phyloP scores from a whole-genome alignment of 495 filamentous ascomycete genomes.

The Lasiosphaeria ovina region DNA sequence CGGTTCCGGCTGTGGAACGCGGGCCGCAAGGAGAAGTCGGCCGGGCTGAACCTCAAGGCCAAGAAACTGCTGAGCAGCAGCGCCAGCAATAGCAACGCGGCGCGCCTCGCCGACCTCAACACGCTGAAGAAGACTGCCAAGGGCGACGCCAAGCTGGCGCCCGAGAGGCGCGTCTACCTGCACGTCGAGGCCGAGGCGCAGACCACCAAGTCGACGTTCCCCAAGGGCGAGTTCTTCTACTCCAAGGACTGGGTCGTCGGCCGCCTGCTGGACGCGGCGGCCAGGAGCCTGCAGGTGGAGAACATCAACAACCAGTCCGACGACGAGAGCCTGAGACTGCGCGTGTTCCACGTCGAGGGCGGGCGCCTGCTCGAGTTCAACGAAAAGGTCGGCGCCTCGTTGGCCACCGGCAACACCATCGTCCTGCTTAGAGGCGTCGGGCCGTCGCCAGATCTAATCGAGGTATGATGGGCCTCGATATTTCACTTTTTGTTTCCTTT shows the following conservation, averaged over 20 bases:
- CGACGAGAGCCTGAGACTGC: conserved; percentile 71
- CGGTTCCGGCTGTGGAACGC: conserved; percentile 57
- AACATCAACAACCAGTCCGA: conserved; percentile 84
- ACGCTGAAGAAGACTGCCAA: conserved; percentile 81
- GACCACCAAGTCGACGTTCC: conserved; percentile 69
- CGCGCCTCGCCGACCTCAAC: conserved; percentile 62
- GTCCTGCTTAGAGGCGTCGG: conserved; percentile 83
- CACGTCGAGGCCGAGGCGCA: conserved; percentile 83
- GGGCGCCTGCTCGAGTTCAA: conserved; percentile 82
- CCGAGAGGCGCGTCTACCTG: conserved; percentile 80
- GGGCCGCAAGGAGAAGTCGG: conserved; percentile 39
- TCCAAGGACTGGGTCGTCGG: conserved; percentile 84
- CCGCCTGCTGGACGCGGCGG: conserved; percentile 81
- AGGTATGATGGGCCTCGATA: conserved; percentile 22
- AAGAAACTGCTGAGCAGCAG: conserved; percentile 44
- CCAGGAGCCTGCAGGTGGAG: conserved; percentile 72
- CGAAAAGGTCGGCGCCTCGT: conserved; percentile 70
- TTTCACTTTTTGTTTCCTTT: no score
- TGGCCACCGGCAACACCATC: conserved; percentile 80
- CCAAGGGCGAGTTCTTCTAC: conserved; percentile 80
- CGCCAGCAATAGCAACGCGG: conserved; percentile 43
- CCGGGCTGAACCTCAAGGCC: conserved; percentile 52
- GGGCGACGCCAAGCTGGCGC: conserved; percentile 75
- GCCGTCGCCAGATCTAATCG: conserved; percentile 52
- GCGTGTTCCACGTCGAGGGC: conserved; percentile 89